Conservation (phyloP, 176 grass and related monocot species). For the Aegilops sharonensis region DNA sequence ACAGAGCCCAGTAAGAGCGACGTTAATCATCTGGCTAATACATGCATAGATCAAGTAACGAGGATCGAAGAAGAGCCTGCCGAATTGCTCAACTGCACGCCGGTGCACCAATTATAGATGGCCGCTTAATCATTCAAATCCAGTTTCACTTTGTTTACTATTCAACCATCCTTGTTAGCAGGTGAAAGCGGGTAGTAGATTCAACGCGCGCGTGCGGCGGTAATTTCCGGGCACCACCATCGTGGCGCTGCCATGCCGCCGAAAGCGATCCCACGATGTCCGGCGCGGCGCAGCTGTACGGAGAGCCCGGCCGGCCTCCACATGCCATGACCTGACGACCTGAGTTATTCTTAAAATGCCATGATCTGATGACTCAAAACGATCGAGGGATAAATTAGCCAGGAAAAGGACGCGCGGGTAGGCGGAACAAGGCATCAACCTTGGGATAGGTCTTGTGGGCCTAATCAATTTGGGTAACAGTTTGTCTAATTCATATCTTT, state of each 20-base stretch:
- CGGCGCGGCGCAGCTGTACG: conserved; percentile 23
- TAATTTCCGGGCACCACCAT: background rate
- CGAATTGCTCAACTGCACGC: background rate
- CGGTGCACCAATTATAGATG: background rate
- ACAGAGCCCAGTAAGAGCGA: background rate
- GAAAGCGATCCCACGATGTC: conserved; percentile 27
- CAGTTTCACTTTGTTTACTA: background rate
- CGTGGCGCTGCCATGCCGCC: background rate
- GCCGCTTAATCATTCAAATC: background rate
- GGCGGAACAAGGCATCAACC: background rate
- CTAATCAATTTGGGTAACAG: background rate
- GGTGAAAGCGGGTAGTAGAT: background rate
- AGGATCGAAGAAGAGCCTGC: background rate
- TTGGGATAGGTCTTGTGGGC: background rate
- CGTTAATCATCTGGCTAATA: background rate
- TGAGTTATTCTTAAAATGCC: too few relatives aligned
- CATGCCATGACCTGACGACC: background rate
- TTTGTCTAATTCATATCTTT: too few relatives aligned
- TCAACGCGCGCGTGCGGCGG: background rate
- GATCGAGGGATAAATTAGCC: background rate
- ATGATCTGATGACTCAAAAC: too few relatives aligned
- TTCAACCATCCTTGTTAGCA: background rate
- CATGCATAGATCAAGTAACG: background rate
- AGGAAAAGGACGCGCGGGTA: background rate
- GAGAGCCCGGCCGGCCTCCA: background rate